Conservation (phyloP, 306 rosid genomes). For the Acacia crassicarpa region DNA sequence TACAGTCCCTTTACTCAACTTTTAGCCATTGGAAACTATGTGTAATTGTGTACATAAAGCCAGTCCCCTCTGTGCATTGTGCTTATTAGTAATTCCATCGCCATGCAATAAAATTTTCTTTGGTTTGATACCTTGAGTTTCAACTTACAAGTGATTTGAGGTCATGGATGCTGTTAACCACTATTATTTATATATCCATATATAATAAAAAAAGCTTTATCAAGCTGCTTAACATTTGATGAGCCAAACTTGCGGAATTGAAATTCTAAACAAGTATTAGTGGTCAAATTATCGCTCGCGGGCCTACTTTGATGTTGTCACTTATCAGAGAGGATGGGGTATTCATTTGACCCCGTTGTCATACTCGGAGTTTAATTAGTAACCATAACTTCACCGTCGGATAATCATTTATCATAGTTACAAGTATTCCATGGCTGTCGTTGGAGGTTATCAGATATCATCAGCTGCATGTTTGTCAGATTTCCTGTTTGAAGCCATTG, state of each 20-base stretch:
- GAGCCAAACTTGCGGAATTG: background rate
- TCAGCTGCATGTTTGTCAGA: background rate
- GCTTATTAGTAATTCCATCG: constrained; percentile 36
- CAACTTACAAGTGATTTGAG: constrained; percentile 10
- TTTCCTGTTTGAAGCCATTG: background rate
- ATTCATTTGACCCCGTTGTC: background rate
- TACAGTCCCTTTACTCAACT: constrained; percentile 41
- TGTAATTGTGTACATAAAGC: constrained; percentile 70
- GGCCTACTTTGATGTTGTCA: too few relatives aligned
- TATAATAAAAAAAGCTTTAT: background rate
- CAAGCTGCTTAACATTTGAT: background rate
- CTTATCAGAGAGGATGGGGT: background rate
- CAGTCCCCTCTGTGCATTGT: constrained; percentile 41
- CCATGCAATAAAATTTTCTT: constrained; percentile 28
- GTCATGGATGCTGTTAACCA: constrained; percentile 2
- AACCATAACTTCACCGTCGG: background rate
- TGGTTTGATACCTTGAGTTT: constrained; percentile 17
- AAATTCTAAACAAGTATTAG: background rate
- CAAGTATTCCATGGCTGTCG: background rate
- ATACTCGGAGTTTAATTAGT: background rate
- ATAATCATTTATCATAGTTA: background rate
- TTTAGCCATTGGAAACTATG: constrained; percentile 46
- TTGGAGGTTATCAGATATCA: background rate
- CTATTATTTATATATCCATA: background rate
- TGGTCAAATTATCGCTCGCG: background rate